Percentiles rank a stretch among this genome's conserved stretches.
Evolutionary conservation across 306 rosid species (phyloP).

Genomic region (Rosa chinensis): DNA sequence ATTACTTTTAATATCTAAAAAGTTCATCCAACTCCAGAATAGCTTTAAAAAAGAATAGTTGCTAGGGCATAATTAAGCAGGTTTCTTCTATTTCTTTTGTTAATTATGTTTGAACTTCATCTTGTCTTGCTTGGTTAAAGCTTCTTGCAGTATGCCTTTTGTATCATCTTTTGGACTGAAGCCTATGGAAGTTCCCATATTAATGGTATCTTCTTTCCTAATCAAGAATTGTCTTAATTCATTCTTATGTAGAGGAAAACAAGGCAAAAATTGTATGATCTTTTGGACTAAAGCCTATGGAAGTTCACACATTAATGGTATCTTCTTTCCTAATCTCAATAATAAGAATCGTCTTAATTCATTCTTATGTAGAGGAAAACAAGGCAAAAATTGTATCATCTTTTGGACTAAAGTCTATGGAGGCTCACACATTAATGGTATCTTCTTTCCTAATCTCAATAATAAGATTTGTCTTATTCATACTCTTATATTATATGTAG

Average conservation of each 20-base stretch:
- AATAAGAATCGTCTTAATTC: conserved; percentile 19
- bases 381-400: conserved; percentile 34
- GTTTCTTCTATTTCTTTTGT: too few relatives aligned
- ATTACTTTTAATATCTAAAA: too few relatives aligned
- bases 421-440: conserved; percentile 23
- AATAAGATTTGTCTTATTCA: conserved; percentile 20
- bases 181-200: conserved; percentile 32
- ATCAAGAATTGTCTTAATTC: conserved; percentile 24
- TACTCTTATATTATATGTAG: not conserved
- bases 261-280: conserved; percentile 37
- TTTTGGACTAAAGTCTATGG: conserved; percentile 36
- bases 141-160: conserved; percentile 9
- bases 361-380: not conserved
- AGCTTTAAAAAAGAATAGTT: too few relatives aligned
- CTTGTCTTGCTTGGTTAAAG: not conserved
- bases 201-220: conserved; percentile 14
- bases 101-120: not conserved
- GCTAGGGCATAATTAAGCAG: not conserved
- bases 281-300: conserved; percentile 35
- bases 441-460: conserved; percentile 15
- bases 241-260: not conserved
- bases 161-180: conserved; percentile 46
- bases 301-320: conserved; percentile 24
- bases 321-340: conserved; percentile 15
- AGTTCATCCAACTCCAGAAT: too few relatives aligned